Base-by-base conservation (phyloP, 352 stramenopile genomes). In the Phytophthora hybrid region DNA sequence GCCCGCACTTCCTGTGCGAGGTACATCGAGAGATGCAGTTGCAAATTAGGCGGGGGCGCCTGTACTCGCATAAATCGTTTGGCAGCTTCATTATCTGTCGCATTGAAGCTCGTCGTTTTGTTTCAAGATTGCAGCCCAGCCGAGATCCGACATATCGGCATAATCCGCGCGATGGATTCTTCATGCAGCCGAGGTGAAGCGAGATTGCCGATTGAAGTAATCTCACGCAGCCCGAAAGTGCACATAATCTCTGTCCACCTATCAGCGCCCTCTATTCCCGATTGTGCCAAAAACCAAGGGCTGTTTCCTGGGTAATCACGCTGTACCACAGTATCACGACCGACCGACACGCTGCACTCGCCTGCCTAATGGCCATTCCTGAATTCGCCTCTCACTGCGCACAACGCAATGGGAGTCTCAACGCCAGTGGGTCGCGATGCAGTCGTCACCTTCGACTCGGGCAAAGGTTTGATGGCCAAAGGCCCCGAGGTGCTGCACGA, bases 401-500 rank as follows among this genome's bases (percentile, higher is more conserved):
- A 19, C 34, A 49, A 14, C 47, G 47, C 47, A 47, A 72, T 72
- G 65, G 65, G 65, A 66, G 56, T 60, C 18, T 37, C 62, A 29
- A 69, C 62, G n/a, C 39, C 62, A 2, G 62, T 32, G 26, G 51
- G 23, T 56, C 32, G 41, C 37, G 65, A 71, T 34, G 64, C 55
- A 31, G 19, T 19, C 26, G 44, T 71, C 55, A 59, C 31, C 21
- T 79, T 66, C 21, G 72, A 73, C 21, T 76, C 72, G 21, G 76
- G 63, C 11, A 34, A 63, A 9, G 61, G 49, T 4, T 31, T 84
- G 13, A 75, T 83, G 63, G 73, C 70, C 32, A 57, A 83, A n/a
- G 76, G 79, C 1, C 77, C 80, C 10, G 53, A 82, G 26, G 68
- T 49, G 13, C 62, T 84, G 26, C 80, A 87, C 47, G 69, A 75